phyloP scores from a whole-genome alignment of 2,329 filamentous ascomycete species.

The Capronia coronata region DNA sequence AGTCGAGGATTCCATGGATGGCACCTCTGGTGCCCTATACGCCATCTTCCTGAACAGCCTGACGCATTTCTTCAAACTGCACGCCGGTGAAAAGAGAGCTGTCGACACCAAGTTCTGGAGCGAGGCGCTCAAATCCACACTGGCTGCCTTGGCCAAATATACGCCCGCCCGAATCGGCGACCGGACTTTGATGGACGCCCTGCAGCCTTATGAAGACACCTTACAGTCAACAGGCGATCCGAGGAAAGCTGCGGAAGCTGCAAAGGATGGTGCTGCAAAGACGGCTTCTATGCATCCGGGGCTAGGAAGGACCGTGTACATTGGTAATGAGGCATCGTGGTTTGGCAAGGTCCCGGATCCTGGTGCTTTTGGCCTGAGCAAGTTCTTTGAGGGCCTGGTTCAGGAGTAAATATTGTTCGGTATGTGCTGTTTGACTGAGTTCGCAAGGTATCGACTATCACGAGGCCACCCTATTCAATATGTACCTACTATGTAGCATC shows the following conservation, averaged over 20 bases:
- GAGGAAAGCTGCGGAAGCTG: conserved; percentile 65
- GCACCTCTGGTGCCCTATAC: conserved; percentile 60
- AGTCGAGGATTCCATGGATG: conserved; percentile 59
- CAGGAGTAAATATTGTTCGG: neutral
- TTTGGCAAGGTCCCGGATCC: conserved; percentile 67
- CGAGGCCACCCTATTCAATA: too few relatives aligned
- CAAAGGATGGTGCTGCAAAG: conserved; percentile 65
- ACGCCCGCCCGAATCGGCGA: conserved; percentile 12
- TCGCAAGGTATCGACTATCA: too few relatives aligned
- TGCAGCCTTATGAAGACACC: conserved; percentile 4
- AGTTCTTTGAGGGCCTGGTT: conserved; percentile 73
- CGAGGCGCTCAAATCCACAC: neutral
- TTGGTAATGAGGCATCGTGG: conserved; percentile 59
- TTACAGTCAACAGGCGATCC: conserved; percentile 33
- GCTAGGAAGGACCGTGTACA: conserved; percentile 73
- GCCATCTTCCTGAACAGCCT: conserved; percentile 20
- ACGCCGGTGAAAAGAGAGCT: neutral
- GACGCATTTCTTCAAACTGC: conserved; percentile 1
- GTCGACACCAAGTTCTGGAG: conserved; percentile 4
- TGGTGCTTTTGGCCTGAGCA: conserved; percentile 68
- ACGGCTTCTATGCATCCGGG: conserved; percentile 90
- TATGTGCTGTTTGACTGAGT: too few relatives aligned
- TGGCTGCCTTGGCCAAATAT: conserved; percentile 6
- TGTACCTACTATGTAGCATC: too few relatives aligned
- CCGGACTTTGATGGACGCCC: conserved; percentile 12